A percentile compares a stretch with the other conserved stretches of the same genome.
Evolutionary conservation across 768 basidiomycete genomes (phyloP).

Genomic region (Termitomyces sp.): DNA sequence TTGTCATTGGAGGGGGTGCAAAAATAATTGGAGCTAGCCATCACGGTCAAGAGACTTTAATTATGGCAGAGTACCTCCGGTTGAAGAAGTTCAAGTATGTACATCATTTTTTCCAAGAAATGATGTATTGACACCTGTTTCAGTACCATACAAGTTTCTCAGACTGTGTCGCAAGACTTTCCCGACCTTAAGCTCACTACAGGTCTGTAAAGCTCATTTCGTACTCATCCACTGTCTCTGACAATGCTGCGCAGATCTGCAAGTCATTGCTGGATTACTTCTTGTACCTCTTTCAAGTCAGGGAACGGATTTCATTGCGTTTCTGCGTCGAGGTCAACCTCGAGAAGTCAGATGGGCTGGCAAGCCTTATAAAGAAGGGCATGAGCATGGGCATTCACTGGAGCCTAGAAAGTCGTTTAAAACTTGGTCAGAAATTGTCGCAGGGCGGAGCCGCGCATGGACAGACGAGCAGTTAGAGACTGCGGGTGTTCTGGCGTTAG

Average conservation of each 20-base stretch:
- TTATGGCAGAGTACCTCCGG: slow-evolving; percentile 77
- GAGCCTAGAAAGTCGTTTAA: slow-evolving; percentile 82
- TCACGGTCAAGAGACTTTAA: slow-evolving; percentile 74
- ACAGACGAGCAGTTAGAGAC: slow-evolving; percentile 83
- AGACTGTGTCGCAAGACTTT: slow-evolving; percentile 65
- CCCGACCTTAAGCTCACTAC: slow-evolving; percentile 63
- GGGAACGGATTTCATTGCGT: slow-evolving; percentile 79
- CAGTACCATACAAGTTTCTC: slow-evolving; percentile 69
- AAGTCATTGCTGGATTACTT: slow-evolving; percentile 69
- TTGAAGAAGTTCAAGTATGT: slow-evolving; percentile 60
- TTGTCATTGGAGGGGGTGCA: slow-evolving; percentile 68
- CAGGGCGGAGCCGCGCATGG: slow-evolving; percentile 68
- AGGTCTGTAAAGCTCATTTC: slow-evolving; percentile 23
- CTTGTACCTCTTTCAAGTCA: slow-evolving; percentile 70
- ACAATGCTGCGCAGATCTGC: slow-evolving; percentile 35
- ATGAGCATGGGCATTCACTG: slow-evolving; percentile 33
- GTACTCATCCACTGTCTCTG: not conserved
- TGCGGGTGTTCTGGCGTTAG: slow-evolving; percentile 71
- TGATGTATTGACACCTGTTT: not conserved
- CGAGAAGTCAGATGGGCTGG: slow-evolving; percentile 80
- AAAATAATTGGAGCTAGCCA: slow-evolving; percentile 68
- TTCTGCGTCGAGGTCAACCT: slow-evolving; percentile 72
- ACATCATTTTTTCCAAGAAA: not conserved
- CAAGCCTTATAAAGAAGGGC: slow-evolving; percentile 50
- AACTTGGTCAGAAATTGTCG: slow-evolving; percentile 72